A percentile compares a stretch with the other conserved stretches of the same genome.
Conservation (phyloP, 2,329 filamentous ascomycete species). For the Pyrenochaeta sp. region DNA sequence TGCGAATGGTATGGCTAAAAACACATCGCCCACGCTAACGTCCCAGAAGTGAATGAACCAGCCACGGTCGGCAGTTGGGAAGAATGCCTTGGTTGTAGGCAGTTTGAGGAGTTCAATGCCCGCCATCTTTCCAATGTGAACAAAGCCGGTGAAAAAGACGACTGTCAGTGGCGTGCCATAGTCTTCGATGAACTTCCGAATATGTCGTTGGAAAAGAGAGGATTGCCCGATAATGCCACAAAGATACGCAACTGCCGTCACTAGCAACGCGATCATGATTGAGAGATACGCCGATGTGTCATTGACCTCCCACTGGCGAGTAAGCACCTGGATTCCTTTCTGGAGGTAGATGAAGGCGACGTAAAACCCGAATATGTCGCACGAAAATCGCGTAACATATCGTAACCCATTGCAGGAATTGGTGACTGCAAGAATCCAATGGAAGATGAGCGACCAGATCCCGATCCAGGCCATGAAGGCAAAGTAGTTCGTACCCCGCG, state of each 20-base stretch:
- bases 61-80: slow-evolving; percentile 73
- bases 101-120: slow-evolving; percentile 72
- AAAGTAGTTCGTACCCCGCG: slow-evolving; percentile 80
- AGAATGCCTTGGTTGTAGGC: slow-evolving; percentile 79
- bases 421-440: slow-evolving; percentile 82
- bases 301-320: slow-evolving; percentile 70
- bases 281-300: slow-evolving; percentile 77
- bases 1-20: slow-evolving; percentile 87
- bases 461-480: slow-evolving; percentile 94
- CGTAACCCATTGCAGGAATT: slow-evolving; percentile 89
- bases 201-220: slow-evolving; percentile 74
- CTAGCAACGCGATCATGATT: slow-evolving; percentile 76
- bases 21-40: slow-evolving; percentile 74
- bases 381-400: slow-evolving; percentile 90
- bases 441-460: slow-evolving; percentile 84
- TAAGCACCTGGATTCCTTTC: slow-evolving; percentile 87
- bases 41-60: slow-evolving; percentile 89
- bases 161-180: slow-evolving; percentile 75
- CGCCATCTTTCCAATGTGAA: slow-evolving; percentile 85
- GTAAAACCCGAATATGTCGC: slow-evolving; percentile 94
- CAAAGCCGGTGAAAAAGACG: slow-evolving; percentile 89
- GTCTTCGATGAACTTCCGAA: slow-evolving; percentile 86
- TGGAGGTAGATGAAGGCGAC: slow-evolving; percentile 92
- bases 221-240: slow-evolving; percentile 75
- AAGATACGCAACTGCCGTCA: slow-evolving; percentile 77